Base-by-base conservation (phyloP, 2,329 filamentous ascomycete genomes). In the Claviceps digitariae region DNA sequence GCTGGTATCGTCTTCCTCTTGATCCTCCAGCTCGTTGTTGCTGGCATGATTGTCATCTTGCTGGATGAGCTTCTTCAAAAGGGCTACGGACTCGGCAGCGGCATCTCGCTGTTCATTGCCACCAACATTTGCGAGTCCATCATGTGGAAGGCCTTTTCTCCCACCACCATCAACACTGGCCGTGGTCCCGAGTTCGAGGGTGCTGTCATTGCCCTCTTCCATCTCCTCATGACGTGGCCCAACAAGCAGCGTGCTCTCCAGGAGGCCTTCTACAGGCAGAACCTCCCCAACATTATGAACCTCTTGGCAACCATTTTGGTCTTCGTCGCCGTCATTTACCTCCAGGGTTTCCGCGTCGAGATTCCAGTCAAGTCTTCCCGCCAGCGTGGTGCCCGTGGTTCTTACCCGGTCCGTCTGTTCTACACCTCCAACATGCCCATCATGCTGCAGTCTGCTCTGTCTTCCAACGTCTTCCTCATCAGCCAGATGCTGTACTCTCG, bases 371-470 rank as follows among this genome's bases (percentile, higher is more conserved):
- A 98, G 84, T 96, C 90, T 56, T 91, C 90, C 64, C 90, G 93
- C 75, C 93, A 98, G 82, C 90, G 93, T 79, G 93, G 93, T 73
- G 93, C 95, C 70, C 91, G 93, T 66, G 94, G 91, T 66, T 95
- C 90, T 43, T 98, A 97, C 82, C 93, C 93, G 65, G 83, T 98
- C 71, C 91, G 94, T 67, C 87, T 98, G 56, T 98, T 98, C 83
- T 98, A 98, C 78, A 98, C 93, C 69, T 96, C 90, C 71, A 98
- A 98, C 86, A 98, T 98, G 94, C 93, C 93, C 68, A 98, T 98
- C 75, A 98, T 98, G 93, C 81, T 98, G 71, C 94, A 98, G 78
- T 97, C 91, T 48, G 93, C 93, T 63, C 83, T 98, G 62, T 95
- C 89, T 61, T 96, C 91, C 79, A 98, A 98, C 80, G 83, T 98